Percentiles rank a stretch among this genome's conserved stretches.
Conservation (phyloP, 2,329 filamentous ascomycete genomes). For the Whalleya microplaca region DNA sequence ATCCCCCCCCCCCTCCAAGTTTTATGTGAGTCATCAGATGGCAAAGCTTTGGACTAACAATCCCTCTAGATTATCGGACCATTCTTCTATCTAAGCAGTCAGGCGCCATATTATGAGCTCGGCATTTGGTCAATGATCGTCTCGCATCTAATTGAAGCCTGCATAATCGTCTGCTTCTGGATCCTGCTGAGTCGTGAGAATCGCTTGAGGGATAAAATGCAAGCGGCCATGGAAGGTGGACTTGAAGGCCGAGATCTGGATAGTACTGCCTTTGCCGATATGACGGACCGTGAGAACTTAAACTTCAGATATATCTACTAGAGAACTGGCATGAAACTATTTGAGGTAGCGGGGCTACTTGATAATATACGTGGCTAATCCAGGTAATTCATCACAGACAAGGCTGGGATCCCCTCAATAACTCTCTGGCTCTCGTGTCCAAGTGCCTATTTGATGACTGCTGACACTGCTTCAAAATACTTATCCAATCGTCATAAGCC, state of each 20-base stretch:
- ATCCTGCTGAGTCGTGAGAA: conserved; percentile 54
- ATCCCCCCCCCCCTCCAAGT: too few species aligned
- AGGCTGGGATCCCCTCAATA: too few species aligned
- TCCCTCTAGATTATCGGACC: conserved; percentile 48
- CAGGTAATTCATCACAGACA: too few species aligned
- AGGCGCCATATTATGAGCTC: conserved; percentile 51
- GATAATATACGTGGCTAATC: not conserved
- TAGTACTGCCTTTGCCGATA: conserved; percentile 53
- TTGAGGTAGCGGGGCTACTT: not conserved
- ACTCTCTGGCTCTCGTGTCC: too few species aligned
- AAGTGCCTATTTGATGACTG: too few species aligned
- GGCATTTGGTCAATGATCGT: conserved; percentile 63
- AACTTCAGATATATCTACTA: conserved; percentile 45
- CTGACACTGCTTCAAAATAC: too few species aligned
- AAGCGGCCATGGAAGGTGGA: conserved; percentile 38
- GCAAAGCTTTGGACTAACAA: conserved; percentile 4
- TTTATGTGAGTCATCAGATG: not conserved
- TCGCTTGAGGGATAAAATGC: conserved; percentile 50
- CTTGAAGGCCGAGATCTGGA: conserved; percentile 51
- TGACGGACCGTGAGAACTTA: conserved; percentile 57
- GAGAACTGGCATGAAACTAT: not conserved
- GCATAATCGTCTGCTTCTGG: conserved; percentile 49
- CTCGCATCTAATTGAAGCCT: conserved; percentile 55
- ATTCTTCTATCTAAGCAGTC: conserved; percentile 56
- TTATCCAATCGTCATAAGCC: too few species aligned